phyloP scores from a whole-genome alignment of 352 stramenopile genomes.

The Globisporangium spiculum region DNA sequence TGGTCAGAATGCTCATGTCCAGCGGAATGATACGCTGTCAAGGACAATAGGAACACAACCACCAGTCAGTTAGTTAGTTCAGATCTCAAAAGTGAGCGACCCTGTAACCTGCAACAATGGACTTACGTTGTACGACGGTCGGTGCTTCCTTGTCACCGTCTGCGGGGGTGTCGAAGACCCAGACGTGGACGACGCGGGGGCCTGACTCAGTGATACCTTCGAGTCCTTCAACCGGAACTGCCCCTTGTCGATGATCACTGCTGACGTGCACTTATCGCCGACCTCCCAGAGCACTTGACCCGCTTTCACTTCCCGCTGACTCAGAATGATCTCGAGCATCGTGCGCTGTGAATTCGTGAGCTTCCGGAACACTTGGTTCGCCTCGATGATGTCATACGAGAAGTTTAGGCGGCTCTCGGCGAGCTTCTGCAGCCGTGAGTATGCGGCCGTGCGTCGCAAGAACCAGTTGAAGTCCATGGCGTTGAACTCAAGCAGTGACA shows the following conservation, averaged over 20 bases:
- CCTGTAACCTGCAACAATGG: not conserved
- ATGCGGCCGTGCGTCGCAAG: slow-evolving; percentile 62
- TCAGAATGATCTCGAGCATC: slow-evolving; percentile 81
- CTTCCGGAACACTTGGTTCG: slow-evolving; percentile 76
- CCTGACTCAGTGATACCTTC: slow-evolving; percentile 23
- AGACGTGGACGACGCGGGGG: not conserved
- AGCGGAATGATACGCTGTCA: slow-evolving; percentile 53
- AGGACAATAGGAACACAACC: not conserved
- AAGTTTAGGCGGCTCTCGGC: slow-evolving; percentile 73
- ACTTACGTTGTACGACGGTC: slow-evolving; percentile 58
- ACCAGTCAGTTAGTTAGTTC: slow-evolving; percentile 13
- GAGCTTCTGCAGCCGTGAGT: slow-evolving; percentile 70
- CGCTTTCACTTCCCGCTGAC: slow-evolving; percentile 47
- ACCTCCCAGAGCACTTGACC: slow-evolving; percentile 75
- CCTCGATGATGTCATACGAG: slow-evolving; percentile 77
- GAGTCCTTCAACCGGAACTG: slow-evolving; percentile 66
- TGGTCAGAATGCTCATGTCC: slow-evolving; percentile 48
- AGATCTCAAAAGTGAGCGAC: not conserved
- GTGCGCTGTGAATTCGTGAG: slow-evolving; percentile 84
- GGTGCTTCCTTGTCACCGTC: slow-evolving; percentile 33
- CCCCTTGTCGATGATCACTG: slow-evolving; percentile 79
- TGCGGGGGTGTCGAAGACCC: slow-evolving; percentile 18
- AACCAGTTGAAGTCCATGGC: slow-evolving; percentile 86
- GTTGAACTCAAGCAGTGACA: slow-evolving; percentile 81
- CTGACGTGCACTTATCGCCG: slow-evolving; percentile 60